Evolutionary conservation across 2,329 filamentous ascomycete genomes (phyloP), one percentile per base, ranked within the genome.

Genomic region (Ascochyta pisi): DNA sequence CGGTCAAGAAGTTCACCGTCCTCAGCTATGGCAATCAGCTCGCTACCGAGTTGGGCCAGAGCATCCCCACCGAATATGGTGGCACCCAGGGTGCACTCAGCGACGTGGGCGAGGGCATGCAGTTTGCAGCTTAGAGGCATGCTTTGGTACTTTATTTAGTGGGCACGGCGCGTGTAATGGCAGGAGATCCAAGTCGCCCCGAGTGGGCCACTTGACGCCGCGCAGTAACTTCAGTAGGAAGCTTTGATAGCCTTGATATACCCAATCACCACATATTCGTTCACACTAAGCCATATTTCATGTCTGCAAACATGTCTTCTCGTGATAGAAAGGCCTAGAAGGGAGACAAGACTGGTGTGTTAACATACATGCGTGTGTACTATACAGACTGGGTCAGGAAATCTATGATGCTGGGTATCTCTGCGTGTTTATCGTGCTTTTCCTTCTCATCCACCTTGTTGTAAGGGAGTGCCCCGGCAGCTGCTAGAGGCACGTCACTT

Each of bases 61-160:
- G 84, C 41, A 78, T 97, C 44, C 92, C 92, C 2, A 82, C 83
- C 62, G 86, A 84, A 58, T 97, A 97, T 71, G 94, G 93, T 53
- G 94, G 93, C 24, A 87, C 87, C 65, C 89, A 85, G 7, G 72
- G 73, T 3, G 74, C 78, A n/a, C 70, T 87, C 55, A 75, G 77
- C 47, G 79, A 77, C 24, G 65, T 73, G 16, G 78, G 44, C 45
- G 76, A 73, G 75, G 81, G 73, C 40, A 70, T 79, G 59, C 76
- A 71, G 46, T 73, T 79, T 50, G 55, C 41, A 12, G 65, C 54
- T 15, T 62, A 57, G 50, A 22, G 16, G 39, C 13, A 51, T 42
- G 4, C 6, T 4, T 3, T 47, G n/a, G 16, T n/a, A 33, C 12
- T 40, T 19, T 35, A 13, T 24, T 7, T 22, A n/a, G 1, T 6